phyloP scores from a whole-genome alignment of 192 early-diverging fungal genomes.

The Coemansia sp. region DNA sequence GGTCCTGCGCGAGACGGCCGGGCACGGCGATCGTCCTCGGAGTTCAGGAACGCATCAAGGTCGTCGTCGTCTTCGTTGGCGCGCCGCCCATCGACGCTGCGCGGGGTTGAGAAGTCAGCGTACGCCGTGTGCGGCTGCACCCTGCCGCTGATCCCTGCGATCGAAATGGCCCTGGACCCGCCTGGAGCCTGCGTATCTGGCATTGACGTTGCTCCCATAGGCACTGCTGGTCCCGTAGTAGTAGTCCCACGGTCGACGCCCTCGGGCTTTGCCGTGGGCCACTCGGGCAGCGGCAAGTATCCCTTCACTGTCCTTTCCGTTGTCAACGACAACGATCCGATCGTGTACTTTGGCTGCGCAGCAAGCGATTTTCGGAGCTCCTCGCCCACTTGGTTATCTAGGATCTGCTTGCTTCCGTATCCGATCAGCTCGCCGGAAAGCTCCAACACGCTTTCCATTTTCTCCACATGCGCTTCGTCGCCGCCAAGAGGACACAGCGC shows the following conservation, averaged over 20 bases:
- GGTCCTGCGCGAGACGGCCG: neutral
- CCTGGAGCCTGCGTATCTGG: conserved; percentile 3
- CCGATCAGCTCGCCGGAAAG: conserved; percentile 25
- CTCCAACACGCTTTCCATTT: conserved; percentile 18
- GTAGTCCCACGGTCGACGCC: conserved; percentile 23
- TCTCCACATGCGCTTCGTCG: conserved; percentile 26
- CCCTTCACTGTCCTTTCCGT: conserved; percentile 60
- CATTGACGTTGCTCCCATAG: neutral
- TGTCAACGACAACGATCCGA: conserved; percentile 68
- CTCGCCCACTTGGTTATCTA: neutral
- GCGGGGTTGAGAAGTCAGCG: conserved; percentile 42
- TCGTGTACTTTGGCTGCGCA: conserved; percentile 42
- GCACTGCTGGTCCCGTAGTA: neutral
- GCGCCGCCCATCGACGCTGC: conserved; percentile 11
- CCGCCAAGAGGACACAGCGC: conserved; percentile 34
- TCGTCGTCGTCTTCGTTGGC: conserved; percentile 20
- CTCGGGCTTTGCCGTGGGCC: conserved; percentile 55
- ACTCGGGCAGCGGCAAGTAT: conserved; percentile 80
- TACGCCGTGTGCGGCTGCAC: conserved; percentile 14
- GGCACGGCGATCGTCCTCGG: conserved; percentile 13
- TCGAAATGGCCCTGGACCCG: conserved; percentile 25
- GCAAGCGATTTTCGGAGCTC: neutral
- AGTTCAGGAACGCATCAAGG: conserved; percentile 51
- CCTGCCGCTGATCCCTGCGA: conserved; percentile 48
- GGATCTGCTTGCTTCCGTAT: conserved; percentile 2